Evolutionary conservation across 75 land plant genomes (phyloP).

Genomic region (Azolla pinnata): DNA sequence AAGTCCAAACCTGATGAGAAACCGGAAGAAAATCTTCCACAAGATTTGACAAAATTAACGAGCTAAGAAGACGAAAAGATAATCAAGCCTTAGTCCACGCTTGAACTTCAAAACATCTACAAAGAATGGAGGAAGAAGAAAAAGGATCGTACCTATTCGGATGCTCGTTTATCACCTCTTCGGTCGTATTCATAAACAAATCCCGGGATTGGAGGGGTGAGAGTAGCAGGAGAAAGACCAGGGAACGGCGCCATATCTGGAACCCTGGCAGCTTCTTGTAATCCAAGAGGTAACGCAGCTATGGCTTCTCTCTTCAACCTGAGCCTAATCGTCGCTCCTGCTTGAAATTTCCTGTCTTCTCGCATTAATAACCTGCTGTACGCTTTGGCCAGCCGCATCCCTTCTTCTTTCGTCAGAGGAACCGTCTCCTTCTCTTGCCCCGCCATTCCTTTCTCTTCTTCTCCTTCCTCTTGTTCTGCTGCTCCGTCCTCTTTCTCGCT

Average conservation of each 20-base stretch:
- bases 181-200: conserved; percentile 12
- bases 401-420: conserved; percentile 68
- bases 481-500: conserved; percentile 26
- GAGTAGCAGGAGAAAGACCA: conserved; percentile 40
- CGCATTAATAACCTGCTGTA: conserved; percentile 67
- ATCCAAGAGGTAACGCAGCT: conserved; percentile 63
- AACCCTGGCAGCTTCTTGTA: conserved; percentile 55
- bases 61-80: too few relatives aligned
- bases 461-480: too few relatives aligned
- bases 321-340: conserved; percentile 46
- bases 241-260: conserved; percentile 74
- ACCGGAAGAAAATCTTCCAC: too few relatives aligned
- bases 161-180: too few relatives aligned
- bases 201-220: conserved; percentile 81
- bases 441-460: conserved; percentile 30
- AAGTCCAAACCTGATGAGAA: too few relatives aligned
- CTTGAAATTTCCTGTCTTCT: conserved; percentile 49
- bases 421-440: conserved; percentile 41
- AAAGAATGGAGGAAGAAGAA: too few relatives aligned
- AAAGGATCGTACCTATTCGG: too few relatives aligned
- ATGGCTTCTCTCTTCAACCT: conserved; percentile 73
- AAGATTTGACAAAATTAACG: too few relatives aligned
- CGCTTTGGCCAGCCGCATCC: conserved; percentile 69
- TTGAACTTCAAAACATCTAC: too few relatives aligned
- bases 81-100: too few relatives aligned